A percentile compares a stretch with the other conserved stretches of the same genome.
Evolutionary conservation across 495 filamentous ascomycete genomes (phyloP).

Genomic region (Tuber indicum): DNA sequence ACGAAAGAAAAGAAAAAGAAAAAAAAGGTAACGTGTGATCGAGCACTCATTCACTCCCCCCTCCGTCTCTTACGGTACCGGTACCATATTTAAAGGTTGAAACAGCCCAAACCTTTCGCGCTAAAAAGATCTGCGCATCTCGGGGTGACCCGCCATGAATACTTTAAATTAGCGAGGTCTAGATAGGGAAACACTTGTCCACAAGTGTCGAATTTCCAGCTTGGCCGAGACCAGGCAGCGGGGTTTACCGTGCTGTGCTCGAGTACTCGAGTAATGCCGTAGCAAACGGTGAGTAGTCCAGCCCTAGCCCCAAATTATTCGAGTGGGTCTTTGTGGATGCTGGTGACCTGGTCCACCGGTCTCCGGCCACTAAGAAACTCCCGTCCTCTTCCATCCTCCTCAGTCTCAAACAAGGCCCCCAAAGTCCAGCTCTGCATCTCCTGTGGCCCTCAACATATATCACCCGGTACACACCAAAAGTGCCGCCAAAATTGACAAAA

Average conservation of each 20-base stretch:
- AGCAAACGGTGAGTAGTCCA: neutral
- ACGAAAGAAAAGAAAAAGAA: neutral
- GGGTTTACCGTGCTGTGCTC: neutral
- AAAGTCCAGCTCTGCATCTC: neutral
- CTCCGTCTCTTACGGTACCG: neutral
- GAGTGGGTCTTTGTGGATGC: neutral
- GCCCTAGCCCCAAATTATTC: neutral
- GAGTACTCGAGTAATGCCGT: neutral
- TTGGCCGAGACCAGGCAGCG: neutral
- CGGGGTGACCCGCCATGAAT: constrained; percentile 19
- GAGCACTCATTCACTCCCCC: neutral
- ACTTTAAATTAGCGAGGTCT: constrained; percentile 38
- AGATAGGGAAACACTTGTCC: constrained; percentile 11
- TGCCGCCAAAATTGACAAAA: neutral
- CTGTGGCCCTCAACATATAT: constrained; percentile 1
- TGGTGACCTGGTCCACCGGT: neutral
- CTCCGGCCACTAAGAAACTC: neutral
- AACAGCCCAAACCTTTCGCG: constrained; percentile 10
- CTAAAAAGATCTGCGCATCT: constrained; percentile 37
- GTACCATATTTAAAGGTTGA: neutral
- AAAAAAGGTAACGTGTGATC: neutral
- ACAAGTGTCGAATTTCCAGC: neutral
- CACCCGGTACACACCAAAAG: neutral
- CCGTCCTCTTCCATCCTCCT: neutral
- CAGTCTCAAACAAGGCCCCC: neutral